Percentiles rank a stretch among this genome's conserved stretches.
phyloP scores from a whole-genome alignment of 805 yeast species.

The Hanseniaspora nectarophila region DNA sequence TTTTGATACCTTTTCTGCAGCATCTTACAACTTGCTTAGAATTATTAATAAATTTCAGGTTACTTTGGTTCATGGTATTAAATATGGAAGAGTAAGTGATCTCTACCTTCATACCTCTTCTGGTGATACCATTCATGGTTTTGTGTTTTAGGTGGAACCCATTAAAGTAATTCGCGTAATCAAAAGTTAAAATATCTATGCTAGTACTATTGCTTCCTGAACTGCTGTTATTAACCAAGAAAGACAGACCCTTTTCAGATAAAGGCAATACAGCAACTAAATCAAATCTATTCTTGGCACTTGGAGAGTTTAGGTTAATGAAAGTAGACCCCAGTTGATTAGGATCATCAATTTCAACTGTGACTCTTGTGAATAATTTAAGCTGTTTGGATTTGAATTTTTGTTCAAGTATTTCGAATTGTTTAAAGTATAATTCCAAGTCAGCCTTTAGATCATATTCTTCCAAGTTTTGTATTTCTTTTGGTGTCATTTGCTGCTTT shows the following conservation, averaged over 20 bases:
- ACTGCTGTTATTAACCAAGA: slow-evolving; percentile 64
- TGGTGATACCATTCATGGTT: slow-evolving; percentile 68
- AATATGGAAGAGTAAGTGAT: slow-evolving; percentile 53
- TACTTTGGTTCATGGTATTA: slow-evolving; percentile 30
- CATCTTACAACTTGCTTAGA: slow-evolving; percentile 67
- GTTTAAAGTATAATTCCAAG: slow-evolving; percentile 17
- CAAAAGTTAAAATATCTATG: slow-evolving; percentile 68
- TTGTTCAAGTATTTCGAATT: slow-evolving; percentile 18
- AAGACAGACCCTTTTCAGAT: slow-evolving; percentile 64
- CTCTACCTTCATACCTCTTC: slow-evolving; percentile 74
- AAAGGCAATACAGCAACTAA: slow-evolving; percentile 69
- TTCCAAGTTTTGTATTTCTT: slow-evolving; percentile 16
- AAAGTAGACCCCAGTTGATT: slow-evolving; percentile 37
- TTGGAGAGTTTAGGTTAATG: slow-evolving; percentile 9
- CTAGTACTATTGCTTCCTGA: slow-evolving; percentile 13
- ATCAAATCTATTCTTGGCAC: slow-evolving; percentile 42
- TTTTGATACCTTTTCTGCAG: slow-evolving; percentile 46
- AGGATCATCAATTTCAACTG: slow-evolving; percentile 66
- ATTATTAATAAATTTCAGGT: slow-evolving; percentile 59
- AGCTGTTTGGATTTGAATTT: slow-evolving; percentile 32
- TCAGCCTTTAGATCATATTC: slow-evolving; percentile 6
- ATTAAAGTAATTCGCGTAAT: slow-evolving; percentile 34
- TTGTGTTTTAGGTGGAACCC: slow-evolving; percentile 59
- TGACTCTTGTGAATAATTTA: slow-evolving; percentile 55
- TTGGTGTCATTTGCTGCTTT: slow-evolving; percentile 25